phyloP scores from a whole-genome alignment of 164 flowering plant genomes.

The Magnolia changhungtana region DNA sequence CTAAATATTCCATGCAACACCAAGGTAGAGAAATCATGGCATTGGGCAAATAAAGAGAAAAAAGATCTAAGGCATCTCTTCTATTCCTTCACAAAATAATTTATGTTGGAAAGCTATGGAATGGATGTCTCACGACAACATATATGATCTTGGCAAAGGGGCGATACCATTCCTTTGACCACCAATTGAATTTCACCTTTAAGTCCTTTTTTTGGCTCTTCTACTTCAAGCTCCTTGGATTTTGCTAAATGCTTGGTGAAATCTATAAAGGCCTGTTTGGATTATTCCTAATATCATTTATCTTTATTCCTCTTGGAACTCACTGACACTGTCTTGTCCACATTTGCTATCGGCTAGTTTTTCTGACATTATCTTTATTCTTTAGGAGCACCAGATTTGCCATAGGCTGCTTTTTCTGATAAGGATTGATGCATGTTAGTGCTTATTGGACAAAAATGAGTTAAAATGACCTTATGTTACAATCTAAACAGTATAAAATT shows the following conservation, averaged over 20 bases:
- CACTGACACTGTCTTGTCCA: no score
- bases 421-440: no score
- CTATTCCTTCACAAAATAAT: neutral
- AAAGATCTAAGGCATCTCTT: constrained; percentile 4
- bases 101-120: constrained; percentile 2
- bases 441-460: no score
- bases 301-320: no score
- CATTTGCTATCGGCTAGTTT: no score
- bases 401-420: no score
- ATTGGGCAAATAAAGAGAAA: neutral
- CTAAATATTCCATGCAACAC: neutral
- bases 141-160: constrained; percentile 6
- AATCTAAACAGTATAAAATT: no score
- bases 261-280: no score
- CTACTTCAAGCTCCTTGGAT: neutral
- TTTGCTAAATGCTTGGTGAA: neutral
- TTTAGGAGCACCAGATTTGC: no score
- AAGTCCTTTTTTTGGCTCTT: neutral
- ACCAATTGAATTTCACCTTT: constrained; percentile 1
- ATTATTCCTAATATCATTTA: no score
- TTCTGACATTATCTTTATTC: no score
- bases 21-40: neutral
- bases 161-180: constrained; percentile 3
- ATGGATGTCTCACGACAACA: constrained; percentile 2
- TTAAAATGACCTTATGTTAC: no score